Base-by-base conservation (phyloP, 495 filamentous ascomycete genomes). In the Schizothecium vesticola region DNA sequence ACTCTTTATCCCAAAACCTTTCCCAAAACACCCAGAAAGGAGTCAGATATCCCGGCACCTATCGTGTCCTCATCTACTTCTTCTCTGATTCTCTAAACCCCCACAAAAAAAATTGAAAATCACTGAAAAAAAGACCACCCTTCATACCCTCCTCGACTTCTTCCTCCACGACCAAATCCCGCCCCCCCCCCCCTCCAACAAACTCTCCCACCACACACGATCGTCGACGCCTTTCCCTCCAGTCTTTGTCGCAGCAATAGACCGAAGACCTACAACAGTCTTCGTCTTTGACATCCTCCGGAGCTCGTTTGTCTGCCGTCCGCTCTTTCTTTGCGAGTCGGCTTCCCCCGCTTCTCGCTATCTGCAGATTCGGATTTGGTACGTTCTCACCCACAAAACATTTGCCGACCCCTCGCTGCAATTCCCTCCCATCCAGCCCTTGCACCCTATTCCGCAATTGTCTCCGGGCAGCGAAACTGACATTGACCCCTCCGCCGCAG, bases 51-150 rank as follows among this genome's bases (percentile, higher is more conserved):
- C 71, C 65, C 75, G 72, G 72, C 69, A 75, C 65, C 67, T 66
- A 60, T 71, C 68, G 74, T 68, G 72, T 72, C 74, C 72, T 71
- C 57, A 26, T 76, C 74, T 72, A 66, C 71, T 73, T 74, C 73
- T 74, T 78, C 70, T 78, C 72, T 73, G 73, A 58, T 58, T 70
- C 69, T 69, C 70, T 74, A 82, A 81, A 82, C 76, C 56, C 67
- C 71, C 67, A 67, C 71, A 82, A 83, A 83, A 83, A 83, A 83
- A 81, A 61, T 79, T 80, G 70, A 78, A 83, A 83, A 83, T 70
- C 70, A 68, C 69, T 62, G 71, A 77, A 80, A 83, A 83, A 83
- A 80, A 73, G 16, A 51, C 43, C 16, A 51, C 43, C 43, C 43
- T 28, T 51, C 43, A 51, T n/a, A 51, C 43, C 16, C 36, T 43